Evolutionary conservation across 23 red algal genomes (phyloP).

Genomic region (Porphyridium purpureum): DNA sequence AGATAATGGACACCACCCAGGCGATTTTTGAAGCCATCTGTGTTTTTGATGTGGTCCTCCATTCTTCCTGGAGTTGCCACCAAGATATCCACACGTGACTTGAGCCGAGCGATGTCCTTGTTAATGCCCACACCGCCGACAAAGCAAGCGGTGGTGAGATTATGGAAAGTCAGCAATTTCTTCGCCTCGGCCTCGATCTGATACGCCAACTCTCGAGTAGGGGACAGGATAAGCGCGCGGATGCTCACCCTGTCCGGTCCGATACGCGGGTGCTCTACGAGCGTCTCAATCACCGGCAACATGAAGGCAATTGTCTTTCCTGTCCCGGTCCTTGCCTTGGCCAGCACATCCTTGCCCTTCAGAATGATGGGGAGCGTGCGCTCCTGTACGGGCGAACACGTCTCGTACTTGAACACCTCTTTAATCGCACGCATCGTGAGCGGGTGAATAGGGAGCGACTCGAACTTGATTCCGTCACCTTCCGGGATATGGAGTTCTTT

Average conservation of each 20-base stretch:
- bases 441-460: conserved; percentile 20
- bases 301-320: conserved; percentile 78
- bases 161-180: conserved; percentile 9
- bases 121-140: conserved; percentile 32
- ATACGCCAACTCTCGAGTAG: conserved; percentile 39
- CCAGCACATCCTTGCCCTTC: conserved; percentile 42
- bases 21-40: conserved; percentile 19
- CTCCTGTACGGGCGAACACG: conserved; percentile 43
- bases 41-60: conserved; percentile 31
- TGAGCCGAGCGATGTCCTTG: conserved; percentile 16
- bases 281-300: conserved; percentile 31
- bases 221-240: conserved; percentile 39
- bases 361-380: conserved; percentile 37
- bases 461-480: too few species aligned
- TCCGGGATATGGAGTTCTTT: too few species aligned
- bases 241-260: conserved; percentile 7
- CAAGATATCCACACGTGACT: conserved; percentile 25
- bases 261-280: background rate
- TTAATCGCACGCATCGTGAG: conserved; percentile 21
- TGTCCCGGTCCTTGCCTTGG: conserved; percentile 44
- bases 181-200: conserved; percentile 29
- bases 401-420: conserved; percentile 32
- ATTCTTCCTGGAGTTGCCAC: conserved; percentile 66
- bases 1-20: conserved; percentile 27
- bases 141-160: conserved; percentile 6